A percentile compares a stretch with the other conserved stretches of the same genome.
Evolutionary conservation across 1,284 basidiomycete species (phyloP).

Genomic region (Amylostereum areolatum): DNA sequence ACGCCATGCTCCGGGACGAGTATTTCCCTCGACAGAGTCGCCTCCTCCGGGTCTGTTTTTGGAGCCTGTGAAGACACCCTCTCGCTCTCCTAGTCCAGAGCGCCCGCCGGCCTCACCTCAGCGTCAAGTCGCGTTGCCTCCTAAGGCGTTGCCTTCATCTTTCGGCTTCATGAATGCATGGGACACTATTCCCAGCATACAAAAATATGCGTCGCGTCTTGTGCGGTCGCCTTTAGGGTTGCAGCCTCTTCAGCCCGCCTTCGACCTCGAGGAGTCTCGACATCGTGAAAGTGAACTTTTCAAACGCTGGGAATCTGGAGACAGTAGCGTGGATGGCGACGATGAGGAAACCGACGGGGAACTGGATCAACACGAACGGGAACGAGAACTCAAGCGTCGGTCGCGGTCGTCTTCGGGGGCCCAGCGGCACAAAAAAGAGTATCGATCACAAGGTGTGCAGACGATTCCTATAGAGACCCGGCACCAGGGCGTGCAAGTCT

Average conservation of each 20-base stretch:
- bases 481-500: constrained; percentile 50
- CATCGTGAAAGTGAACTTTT: constrained; percentile 32
- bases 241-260: constrained; percentile 38
- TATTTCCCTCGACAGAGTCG: constrained; percentile 69
- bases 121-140: constrained; percentile 25
- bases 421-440: constrained; percentile 40
- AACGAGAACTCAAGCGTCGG: constrained; percentile 21
- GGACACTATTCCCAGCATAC: constrained; percentile 77
- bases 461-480: constrained; percentile 46
- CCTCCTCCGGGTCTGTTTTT: constrained; percentile 49
- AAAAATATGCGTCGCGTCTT: constrained; percentile 65
- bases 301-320: constrained; percentile 45
- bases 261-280: constrained; percentile 37
- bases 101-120: constrained; percentile 18
- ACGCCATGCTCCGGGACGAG: constrained; percentile 58
- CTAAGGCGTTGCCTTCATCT: constrained; percentile 43
- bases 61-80: constrained; percentile 26
- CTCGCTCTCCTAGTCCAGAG: constrained; percentile 13
- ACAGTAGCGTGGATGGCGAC: constrained; percentile 73
- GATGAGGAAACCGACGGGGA: constrained; percentile 77
- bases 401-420: constrained; percentile 28
- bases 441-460: constrained; percentile 56
- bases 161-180: constrained; percentile 74
- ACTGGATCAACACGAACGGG: constrained; percentile 32
- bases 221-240: constrained; percentile 42